A percentile compares a stretch with the other conserved stretches of the same genome.
Evolutionary conservation across 768 basidiomycete species (phyloP).

Genomic region (Pleurotus pulmonarius): DNA sequence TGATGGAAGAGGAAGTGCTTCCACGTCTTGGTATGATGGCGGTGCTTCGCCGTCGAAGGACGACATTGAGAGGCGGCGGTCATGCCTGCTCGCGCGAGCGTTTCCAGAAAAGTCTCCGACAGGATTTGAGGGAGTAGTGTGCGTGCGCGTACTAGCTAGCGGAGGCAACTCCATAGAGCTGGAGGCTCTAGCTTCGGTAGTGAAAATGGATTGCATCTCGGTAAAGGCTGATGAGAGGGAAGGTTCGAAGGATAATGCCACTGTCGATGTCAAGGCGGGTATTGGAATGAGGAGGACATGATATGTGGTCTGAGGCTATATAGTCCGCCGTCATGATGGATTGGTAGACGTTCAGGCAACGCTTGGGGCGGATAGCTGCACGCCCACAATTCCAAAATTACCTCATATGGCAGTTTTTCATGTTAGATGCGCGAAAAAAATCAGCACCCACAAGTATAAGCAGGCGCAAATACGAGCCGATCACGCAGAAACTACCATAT

Average conservation of each 20-base stretch:
- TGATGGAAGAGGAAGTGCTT: slow-evolving; percentile 2
- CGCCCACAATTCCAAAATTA: background rate
- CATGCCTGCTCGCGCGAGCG: slow-evolving; percentile 1
- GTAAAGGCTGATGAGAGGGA: background rate
- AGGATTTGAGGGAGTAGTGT: background rate
- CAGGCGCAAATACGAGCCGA: background rate
- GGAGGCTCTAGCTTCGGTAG: background rate
- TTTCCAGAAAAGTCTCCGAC: slow-evolving; percentile 3
- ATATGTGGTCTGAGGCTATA: background rate
- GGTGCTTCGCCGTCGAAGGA: slow-evolving; percentile 4
- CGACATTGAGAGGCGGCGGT: slow-evolving; percentile 2
- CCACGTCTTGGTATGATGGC: slow-evolving; percentile 6
- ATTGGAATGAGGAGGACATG: background rate
- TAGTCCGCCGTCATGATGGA: slow-evolving; percentile 1
- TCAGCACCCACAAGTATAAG: background rate
- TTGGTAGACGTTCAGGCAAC: slow-evolving; percentile 1
- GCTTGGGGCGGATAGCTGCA: background rate
- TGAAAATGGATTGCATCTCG: background rate
- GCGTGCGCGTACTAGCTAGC: background rate
- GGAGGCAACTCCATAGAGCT: background rate
- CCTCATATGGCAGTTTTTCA: background rate
- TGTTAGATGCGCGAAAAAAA: background rate
- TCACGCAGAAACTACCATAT: background rate
- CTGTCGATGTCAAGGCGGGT: background rate
- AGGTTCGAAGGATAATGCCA: background rate